phyloP scores from a whole-genome alignment of 345 rosid species.

The Punica granatum region DNA sequence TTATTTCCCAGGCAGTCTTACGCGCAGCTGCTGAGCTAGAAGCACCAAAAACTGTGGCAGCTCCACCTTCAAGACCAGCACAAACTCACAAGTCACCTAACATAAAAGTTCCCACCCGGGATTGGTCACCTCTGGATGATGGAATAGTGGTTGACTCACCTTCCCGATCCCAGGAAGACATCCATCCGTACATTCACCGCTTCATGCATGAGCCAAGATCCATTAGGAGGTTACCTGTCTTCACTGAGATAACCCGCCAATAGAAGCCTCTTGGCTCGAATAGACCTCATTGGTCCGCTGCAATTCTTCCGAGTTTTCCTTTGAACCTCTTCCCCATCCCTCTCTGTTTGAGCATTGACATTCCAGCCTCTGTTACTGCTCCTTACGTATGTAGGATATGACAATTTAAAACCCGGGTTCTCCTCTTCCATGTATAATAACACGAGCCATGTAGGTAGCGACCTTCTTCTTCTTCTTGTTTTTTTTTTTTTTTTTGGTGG shows the following conservation, averaged over 20 bases:
- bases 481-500: neutral
- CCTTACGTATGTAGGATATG: neutral
- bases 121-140: conserved; percentile 73
- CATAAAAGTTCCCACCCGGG: conserved; percentile 3
- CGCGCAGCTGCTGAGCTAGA: neutral
- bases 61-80: conserved; percentile 5
- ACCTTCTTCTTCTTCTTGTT: neutral
- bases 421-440: too few relatives aligned
- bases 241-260: conserved; percentile 23
- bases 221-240: conserved; percentile 35
- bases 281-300: neutral
- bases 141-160: conserved; percentile 41
- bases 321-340: neutral
- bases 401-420: neutral
- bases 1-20: neutral
- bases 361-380: neutral
- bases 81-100: neutral
- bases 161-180: conserved; percentile 20
- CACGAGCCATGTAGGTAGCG: neutral
- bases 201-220: conserved; percentile 23
- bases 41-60: neutral
- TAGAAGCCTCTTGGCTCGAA: neutral
- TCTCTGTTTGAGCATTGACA: neutral
- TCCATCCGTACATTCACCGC: conserved; percentile 19
- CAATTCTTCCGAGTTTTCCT: neutral